phyloP scores from a whole-genome alignment of 2,329 filamentous ascomycete genomes.

The Botrytis pseudocinerea region DNA sequence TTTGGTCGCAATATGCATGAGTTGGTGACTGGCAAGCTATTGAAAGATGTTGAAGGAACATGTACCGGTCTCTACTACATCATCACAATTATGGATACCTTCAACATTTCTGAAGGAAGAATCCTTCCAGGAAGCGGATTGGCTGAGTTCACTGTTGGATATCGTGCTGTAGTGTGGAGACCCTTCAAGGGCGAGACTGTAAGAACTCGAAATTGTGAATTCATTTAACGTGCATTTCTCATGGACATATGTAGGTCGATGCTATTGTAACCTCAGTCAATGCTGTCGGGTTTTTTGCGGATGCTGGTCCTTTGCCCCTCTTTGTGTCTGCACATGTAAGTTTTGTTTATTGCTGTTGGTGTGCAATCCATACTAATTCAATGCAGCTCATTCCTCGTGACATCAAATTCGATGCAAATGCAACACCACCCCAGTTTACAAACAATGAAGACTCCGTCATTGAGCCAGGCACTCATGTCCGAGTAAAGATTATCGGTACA shows the following conservation, averaged over 20 bases:
- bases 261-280: constrained; percentile 91
- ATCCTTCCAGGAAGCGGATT: constrained; percentile 89
- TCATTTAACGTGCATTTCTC: constrained; percentile 27
- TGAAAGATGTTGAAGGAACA: constrained; percentile 91
- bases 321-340: constrained; percentile 62
- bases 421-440: constrained; percentile 94
- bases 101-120: constrained; percentile 89
- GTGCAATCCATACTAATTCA: constrained; percentile 29
- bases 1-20: constrained; percentile 93
- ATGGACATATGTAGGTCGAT: constrained; percentile 67
- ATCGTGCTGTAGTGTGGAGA: constrained; percentile 94
- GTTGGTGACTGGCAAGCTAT: constrained; percentile 83
- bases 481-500: constrained; percentile 91
- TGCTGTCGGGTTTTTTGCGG: constrained; percentile 85
- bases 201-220: constrained; percentile 43
- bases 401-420: constrained; percentile 92
- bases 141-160: constrained; percentile 92
- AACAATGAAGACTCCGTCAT: constrained; percentile 94
- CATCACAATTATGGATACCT: constrained; percentile 95
- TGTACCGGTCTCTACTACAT: constrained; percentile 97
- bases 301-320: constrained; percentile 74
- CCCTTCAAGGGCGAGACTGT: constrained; percentile 98
- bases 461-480: constrained; percentile 88
- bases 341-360: constrained; percentile 11
- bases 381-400: constrained; percentile 81